Conservation (phyloP, 169 alveolate species). For the Eimeria necatrix region DNA sequence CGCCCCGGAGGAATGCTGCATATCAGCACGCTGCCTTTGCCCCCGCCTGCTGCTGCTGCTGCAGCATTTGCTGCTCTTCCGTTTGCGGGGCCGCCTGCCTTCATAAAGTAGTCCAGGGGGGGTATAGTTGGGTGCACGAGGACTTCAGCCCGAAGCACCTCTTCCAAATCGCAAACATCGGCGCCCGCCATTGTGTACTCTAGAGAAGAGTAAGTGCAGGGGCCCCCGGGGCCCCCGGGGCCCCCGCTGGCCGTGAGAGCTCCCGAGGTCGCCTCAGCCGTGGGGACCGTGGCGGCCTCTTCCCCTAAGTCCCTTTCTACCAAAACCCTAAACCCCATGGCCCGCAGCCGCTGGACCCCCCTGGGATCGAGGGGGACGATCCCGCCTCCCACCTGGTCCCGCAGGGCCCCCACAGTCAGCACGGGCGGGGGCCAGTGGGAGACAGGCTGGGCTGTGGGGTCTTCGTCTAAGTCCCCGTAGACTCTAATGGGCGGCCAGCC, state of each 20-base stretch:
- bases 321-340: background rate
- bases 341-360: background rate
- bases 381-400: background rate
- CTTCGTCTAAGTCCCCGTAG: background rate
- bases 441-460: background rate
- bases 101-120: background rate
- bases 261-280: too few species aligned
- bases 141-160: background rate
- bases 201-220: background rate
- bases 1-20: background rate
- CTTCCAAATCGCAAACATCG: background rate
- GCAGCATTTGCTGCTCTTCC: background rate
- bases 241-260: too few species aligned
- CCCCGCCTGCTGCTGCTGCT: background rate
- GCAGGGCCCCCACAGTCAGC: background rate
- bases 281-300: background rate
- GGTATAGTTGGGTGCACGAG: conserved; percentile 13
- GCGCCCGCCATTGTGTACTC: background rate
- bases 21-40: background rate
- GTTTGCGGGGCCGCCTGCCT: background rate
- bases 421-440: conserved; percentile 14
- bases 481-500: background rate
- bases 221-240: too few species aligned
- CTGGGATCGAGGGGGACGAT: conserved; percentile 15
- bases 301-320: background rate